Evolutionary conservation across 306 rosid species (phyloP).

Genomic region (Casuarina cunninghamiana): DNA sequence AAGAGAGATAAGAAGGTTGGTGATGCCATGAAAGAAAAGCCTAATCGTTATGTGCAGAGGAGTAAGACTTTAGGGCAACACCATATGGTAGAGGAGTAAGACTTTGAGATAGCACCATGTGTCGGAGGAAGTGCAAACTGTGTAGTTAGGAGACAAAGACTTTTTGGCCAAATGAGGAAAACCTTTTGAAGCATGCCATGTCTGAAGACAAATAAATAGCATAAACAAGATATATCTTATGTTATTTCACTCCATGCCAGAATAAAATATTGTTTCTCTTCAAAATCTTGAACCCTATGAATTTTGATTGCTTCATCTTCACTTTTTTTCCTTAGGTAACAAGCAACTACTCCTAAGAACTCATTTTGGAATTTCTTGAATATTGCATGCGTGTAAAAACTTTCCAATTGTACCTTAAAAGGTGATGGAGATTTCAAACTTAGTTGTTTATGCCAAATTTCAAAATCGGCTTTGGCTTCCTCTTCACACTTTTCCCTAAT

Average conservation of each 20-base stretch:
- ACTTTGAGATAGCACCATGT: too few species aligned
- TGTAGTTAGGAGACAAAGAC: too few species aligned
- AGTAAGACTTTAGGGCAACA: too few species aligned
- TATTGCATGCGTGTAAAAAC: slow-evolving; percentile 33
- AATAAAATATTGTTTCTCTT: slow-evolving; percentile 33
- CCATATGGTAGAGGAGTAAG: too few species aligned
- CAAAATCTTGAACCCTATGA: slow-evolving; percentile 46
- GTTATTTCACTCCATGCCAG: slow-evolving; percentile 48
- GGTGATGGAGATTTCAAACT: slow-evolving; percentile 53
- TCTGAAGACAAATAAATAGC: slow-evolving; percentile 42
- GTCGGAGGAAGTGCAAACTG: too few species aligned
- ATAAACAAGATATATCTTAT: slow-evolving; percentile 42
- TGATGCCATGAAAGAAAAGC: too few species aligned
- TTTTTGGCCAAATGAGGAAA: too few species aligned
- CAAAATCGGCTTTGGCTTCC: slow-evolving; percentile 48
- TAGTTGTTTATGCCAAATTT: slow-evolving; percentile 43
- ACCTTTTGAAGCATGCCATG: too few species aligned
- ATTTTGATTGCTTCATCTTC: slow-evolving; percentile 31
- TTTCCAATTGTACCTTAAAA: slow-evolving; percentile 43
- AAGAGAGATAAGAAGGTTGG: too few species aligned
- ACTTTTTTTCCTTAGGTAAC: slow-evolving; percentile 47
- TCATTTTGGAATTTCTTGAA: slow-evolving; percentile 53
- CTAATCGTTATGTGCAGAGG: too few species aligned
- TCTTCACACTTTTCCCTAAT: slow-evolving; percentile 42
- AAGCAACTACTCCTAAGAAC: slow-evolving; percentile 58